Conservation (phyloP, 345 rosid genomes). For the Dipteronia sinensis region DNA sequence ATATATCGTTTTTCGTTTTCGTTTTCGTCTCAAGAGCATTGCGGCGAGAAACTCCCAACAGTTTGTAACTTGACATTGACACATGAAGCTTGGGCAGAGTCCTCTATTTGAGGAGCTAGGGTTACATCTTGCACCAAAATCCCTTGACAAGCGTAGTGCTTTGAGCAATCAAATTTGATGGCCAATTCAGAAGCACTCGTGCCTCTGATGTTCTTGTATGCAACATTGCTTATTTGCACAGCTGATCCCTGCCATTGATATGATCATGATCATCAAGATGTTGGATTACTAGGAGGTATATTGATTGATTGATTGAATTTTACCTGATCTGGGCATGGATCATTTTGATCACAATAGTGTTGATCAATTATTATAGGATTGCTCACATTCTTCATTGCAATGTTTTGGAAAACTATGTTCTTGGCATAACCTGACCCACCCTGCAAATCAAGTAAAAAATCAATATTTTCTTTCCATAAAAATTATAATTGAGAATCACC, state of each 20-base stretch:
- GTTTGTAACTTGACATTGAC: constrained; percentile 41
- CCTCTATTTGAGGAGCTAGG: constrained; percentile 28
- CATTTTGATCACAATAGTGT: constrained; percentile 67
- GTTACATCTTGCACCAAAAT: constrained; percentile 56
- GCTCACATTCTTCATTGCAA: constrained; percentile 62
- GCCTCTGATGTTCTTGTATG: constrained; percentile 71
- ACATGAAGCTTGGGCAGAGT: constrained; percentile 60
- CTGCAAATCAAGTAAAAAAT: constrained; percentile 28
- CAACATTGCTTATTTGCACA: constrained; percentile 68
- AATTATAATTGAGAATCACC: background rate
- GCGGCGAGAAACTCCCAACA: constrained; percentile 49
- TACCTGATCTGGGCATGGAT: constrained; percentile 69
- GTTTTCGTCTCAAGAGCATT: constrained; percentile 34
- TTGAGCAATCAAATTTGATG: constrained; percentile 65
- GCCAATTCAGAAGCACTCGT: constrained; percentile 72
- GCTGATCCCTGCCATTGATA: constrained; percentile 54
- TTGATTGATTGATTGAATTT: too few relatives aligned
- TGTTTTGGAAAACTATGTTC: constrained; percentile 61
- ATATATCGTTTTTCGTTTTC: too few relatives aligned
- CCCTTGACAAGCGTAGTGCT: constrained; percentile 52
- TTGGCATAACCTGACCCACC: constrained; percentile 85
- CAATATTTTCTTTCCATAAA: too few relatives aligned
- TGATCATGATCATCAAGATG: background rate
- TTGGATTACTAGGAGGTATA: too few relatives aligned
- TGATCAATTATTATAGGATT: constrained; percentile 88